Base-by-base conservation (phyloP, 2,329 filamentous ascomycete genomes). In the Emmonsiellopsis sp. region DNA sequence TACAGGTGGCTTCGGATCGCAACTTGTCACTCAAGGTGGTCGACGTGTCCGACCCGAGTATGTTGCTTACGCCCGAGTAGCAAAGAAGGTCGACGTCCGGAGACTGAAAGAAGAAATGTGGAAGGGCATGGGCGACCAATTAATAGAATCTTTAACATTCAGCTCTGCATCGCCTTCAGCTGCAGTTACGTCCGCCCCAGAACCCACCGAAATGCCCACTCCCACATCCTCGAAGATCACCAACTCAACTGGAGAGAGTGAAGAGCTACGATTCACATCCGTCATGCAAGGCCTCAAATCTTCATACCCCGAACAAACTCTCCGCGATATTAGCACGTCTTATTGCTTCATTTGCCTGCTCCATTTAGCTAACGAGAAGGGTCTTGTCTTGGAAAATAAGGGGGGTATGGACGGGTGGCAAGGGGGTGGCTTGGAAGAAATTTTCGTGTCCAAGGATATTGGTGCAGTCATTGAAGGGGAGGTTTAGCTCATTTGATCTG, bases 311-410 rank as follows among this genome's bases (percentile, higher is more conserved):
- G 87, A 88, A 68, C 79, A 87, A 60, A 82, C 84, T 56, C 88
- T 98, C 83, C 84, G 86, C 56, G 93, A 98, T 70, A 97, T 98
- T 64, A 95, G 90, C 37, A 98, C 93, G 0, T 94, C 78, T 13
- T 86, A 81, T 60, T 95, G 93, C 68, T 98, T 97, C 72, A 98
- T 98, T 58, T 94, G 88, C 63, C 73, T 95, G 54, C 74, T 96
- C 59, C 91, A 96, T 71, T 68, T 96, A 63, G 91, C 91, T 55
- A 96, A 96, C 71, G 91, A 96, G 66, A 92, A 94, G 73, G 91
- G 91, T 0, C 75, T 96, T 40, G 77, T 86, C 27, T 86, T 96
- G 57, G 80, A 86, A 59, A 84, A 83, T 53, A 74, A 79, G 43
- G 62, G 61, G 21, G 56, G 60, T 31, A 55, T 56, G 39, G 54